Evolutionary conservation across 2,329 filamentous ascomycete species (phyloP).

Genomic region (Penicillium oxalicum): DNA sequence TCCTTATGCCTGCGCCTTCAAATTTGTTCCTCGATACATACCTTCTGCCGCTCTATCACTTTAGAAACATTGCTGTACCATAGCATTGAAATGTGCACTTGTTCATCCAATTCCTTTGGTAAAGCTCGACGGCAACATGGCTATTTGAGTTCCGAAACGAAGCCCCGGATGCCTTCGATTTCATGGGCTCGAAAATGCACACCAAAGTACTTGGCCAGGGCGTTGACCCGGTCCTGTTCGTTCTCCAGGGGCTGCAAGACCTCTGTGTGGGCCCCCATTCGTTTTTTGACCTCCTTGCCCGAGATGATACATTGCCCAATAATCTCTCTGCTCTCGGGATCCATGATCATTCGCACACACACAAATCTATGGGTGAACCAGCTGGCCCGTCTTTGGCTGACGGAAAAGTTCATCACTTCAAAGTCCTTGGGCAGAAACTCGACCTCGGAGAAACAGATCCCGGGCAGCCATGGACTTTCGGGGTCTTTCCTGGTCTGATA

Average conservation of each 20-base stretch:
- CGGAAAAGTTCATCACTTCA: slow-evolving; percentile 54
- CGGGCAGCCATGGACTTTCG: slow-evolving; percentile 51
- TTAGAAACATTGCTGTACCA: slow-evolving; percentile 22
- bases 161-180: slow-evolving; percentile 46
- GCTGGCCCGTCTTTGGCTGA: slow-evolving; percentile 45
- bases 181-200: slow-evolving; percentile 50
- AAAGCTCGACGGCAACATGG: not conserved
- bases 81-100: slow-evolving; percentile 9
- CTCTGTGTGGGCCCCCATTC: slow-evolving; percentile 46
- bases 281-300: slow-evolving; percentile 49
- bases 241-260: slow-evolving; percentile 44
- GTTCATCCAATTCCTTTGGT: slow-evolving; percentile 1
- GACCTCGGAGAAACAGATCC: slow-evolving; percentile 60
- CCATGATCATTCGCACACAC: slow-evolving; percentile 50
- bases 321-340: slow-evolving; percentile 43
- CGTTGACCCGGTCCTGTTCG: slow-evolving; percentile 51
- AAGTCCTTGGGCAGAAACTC: slow-evolving; percentile 61
- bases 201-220: slow-evolving; percentile 48
- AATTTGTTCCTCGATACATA: slow-evolving; percentile 22
- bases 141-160: slow-evolving; percentile 43
- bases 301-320: slow-evolving; percentile 51
- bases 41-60: slow-evolving; percentile 17
- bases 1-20: slow-evolving; percentile 17
- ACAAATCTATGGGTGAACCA: slow-evolving; percentile 53
- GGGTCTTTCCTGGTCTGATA: slow-evolving; percentile 53